These are phyloP conservation scores for Starmerella tilneyi DNA, from an alignment of 805 yeast species.

Conservation along the genomic window DNA sequence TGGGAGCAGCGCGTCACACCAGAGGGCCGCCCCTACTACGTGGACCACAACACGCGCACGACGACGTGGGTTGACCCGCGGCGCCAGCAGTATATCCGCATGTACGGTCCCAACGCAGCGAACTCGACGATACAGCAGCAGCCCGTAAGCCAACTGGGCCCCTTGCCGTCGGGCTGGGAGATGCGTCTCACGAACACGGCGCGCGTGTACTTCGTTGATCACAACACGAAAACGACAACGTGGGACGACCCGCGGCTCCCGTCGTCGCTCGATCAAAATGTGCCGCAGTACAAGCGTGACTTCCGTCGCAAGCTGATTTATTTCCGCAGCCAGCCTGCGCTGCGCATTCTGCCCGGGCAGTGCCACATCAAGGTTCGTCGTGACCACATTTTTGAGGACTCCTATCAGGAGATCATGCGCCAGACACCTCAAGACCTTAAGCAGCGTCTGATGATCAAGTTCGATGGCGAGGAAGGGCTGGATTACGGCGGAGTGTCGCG, in stretches of 20 bases:
- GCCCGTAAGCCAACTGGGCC: slow-evolving; percentile 95
- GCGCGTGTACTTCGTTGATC: slow-evolving; percentile 96
- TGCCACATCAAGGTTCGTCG: slow-evolving; percentile 97
- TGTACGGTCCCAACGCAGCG: slow-evolving; percentile 64
- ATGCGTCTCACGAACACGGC: slow-evolving; percentile 99
- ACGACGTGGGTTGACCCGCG: slow-evolving; percentile 99
- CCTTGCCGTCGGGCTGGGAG: slow-evolving; percentile 98
- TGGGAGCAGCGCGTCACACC: slow-evolving; percentile 99
- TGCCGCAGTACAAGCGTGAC: slow-evolving; percentile 98
- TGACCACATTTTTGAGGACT: slow-evolving; percentile 92
- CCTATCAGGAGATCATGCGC: slow-evolving; percentile 97
- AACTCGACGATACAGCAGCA: slow-evolving; percentile 91
- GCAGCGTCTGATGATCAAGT: slow-evolving; percentile 94
- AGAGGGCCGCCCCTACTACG: slow-evolving; percentile 96
- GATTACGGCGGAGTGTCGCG: slow-evolving; percentile 99
- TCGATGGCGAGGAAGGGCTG: slow-evolving; percentile 98
- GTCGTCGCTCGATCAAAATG: slow-evolving; percentile 92
- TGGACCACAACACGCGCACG: slow-evolving; percentile 98
- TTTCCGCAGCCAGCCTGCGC: slow-evolving; percentile 96
- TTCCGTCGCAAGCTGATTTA: slow-evolving; percentile 94
- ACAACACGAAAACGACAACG: slow-evolving; percentile 96
- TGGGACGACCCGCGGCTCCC: slow-evolving; percentile 99
- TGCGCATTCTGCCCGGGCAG: slow-evolving; percentile 95
- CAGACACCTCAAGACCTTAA: slow-evolving; percentile 97
- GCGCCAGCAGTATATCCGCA: slow-evolving; percentile 94